A percentile compares a stretch with the other conserved stretches of the same genome.
Evolutionary conservation across 192 early-diverging fungal genomes (phyloP).

Genomic region (Podila clonocystis): DNA sequence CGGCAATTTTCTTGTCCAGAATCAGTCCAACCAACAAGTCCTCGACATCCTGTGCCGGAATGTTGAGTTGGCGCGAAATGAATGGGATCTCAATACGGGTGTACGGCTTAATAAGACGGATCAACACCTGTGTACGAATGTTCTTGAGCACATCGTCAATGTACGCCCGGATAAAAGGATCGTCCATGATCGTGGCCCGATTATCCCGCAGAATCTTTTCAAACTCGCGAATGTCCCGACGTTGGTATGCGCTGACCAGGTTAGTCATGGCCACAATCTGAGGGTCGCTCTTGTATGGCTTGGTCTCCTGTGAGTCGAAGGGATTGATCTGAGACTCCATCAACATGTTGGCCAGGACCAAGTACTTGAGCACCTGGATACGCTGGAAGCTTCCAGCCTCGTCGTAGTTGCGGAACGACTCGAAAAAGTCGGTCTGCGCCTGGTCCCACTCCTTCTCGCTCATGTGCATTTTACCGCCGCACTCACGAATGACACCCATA

Average conservation of each 20-base stretch:
- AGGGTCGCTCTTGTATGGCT: constrained; percentile 92
- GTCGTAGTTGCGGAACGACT: constrained; percentile 98
- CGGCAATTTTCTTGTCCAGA: constrained; percentile 86
- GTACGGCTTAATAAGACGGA: constrained; percentile 89
- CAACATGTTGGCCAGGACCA: constrained; percentile 97
- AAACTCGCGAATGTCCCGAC: constrained; percentile 87
- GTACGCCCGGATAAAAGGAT: constrained; percentile 89
- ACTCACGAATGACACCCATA: constrained; percentile 97
- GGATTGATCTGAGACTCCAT: constrained; percentile 96
- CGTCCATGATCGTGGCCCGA: constrained; percentile 81
- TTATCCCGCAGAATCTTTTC: constrained; percentile 86
- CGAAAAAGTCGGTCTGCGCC: constrained; percentile 95
- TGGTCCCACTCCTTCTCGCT: constrained; percentile 92
- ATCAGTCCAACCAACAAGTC: constrained; percentile 89
- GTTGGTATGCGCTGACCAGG: constrained; percentile 91
- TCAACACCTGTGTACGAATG: constrained; percentile 91
- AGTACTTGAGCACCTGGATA: constrained; percentile 93
- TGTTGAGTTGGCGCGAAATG: constrained; percentile 84
- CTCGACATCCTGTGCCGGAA: constrained; percentile 81
- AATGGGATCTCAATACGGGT: constrained; percentile 88
- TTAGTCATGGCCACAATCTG: constrained; percentile 95
- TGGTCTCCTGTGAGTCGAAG: constrained; percentile 97
- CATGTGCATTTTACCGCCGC: constrained; percentile 99
- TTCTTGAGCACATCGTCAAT: constrained; percentile 94
- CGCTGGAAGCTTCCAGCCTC: constrained; percentile 95